Conservation (phyloP, 140 eudicot species). For the Stevia rebaudiana region DNA sequence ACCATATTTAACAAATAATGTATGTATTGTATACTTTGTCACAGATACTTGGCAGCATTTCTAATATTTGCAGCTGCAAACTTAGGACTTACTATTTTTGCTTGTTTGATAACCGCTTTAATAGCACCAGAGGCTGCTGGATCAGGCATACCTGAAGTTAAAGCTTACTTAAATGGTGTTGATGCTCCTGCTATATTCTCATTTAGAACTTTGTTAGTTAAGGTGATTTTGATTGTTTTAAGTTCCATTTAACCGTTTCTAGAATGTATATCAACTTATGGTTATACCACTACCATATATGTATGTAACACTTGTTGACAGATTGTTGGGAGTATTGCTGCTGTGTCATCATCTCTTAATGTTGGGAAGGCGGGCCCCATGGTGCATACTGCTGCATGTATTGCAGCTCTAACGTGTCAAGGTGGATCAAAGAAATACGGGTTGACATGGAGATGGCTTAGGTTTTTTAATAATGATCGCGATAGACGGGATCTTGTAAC, state of each 20-base stretch:
- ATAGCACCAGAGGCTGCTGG: conserved; percentile 96
- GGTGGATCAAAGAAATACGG: conserved; percentile 76
- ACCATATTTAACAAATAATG: neutral
- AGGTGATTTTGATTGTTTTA: conserved; percentile 40
- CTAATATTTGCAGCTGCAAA: conserved; percentile 64
- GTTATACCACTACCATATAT: no score
- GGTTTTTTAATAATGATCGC: conserved; percentile 69
- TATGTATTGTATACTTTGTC: neutral
- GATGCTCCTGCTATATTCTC: conserved; percentile 90
- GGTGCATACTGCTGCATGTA: conserved; percentile 88
- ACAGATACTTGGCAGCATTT: conserved; percentile 66
- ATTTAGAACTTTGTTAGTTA: conserved; percentile 58
- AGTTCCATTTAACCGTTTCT: neutral
- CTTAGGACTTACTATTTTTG: conserved; percentile 70
- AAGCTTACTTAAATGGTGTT: conserved; percentile 93
- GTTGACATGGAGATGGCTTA: conserved; percentile 78
- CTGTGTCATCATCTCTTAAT: conserved; percentile 79
- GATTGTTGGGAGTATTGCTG: conserved; percentile 85
- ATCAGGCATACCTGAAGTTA: conserved; percentile 96
- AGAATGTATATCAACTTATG: conserved; percentile 9
- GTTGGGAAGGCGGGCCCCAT: conserved; percentile 95
- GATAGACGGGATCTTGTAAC: conserved; percentile 92
- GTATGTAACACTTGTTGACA: conserved; percentile 29
- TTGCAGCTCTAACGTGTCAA: conserved; percentile 76
- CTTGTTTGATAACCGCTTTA: conserved; percentile 56